Percentiles rank a stretch among this genome's conserved stretches.
Evolutionary conservation across 371 early-diverging fungal genomes (phyloP).

Genomic region (Nematocida major): DNA sequence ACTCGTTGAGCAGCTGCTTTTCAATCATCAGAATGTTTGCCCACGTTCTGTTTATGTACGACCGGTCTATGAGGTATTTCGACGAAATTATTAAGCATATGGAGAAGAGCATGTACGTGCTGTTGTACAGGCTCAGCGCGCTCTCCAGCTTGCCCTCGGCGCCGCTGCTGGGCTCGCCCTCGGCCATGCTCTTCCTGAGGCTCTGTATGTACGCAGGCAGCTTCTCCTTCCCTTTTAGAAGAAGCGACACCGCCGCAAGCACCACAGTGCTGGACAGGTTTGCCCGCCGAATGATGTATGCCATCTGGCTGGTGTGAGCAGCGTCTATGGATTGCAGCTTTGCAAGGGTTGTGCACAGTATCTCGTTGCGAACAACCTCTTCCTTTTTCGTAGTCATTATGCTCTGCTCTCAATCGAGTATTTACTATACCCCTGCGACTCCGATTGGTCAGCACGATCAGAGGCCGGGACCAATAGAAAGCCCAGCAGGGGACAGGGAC

Average conservation of each 20-base stretch:
- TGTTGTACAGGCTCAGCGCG: slow-evolving; percentile 13
- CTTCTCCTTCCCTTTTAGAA: slow-evolving; percentile 25
- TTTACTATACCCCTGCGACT: neutral
- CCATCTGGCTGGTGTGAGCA: slow-evolving; percentile 4
- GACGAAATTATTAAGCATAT: slow-evolving; percentile 41
- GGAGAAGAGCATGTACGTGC: slow-evolving; percentile 23
- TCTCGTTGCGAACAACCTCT: slow-evolving; percentile 14
- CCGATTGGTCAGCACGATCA: slow-evolving; percentile 5
- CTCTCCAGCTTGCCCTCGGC: slow-evolving; percentile 3
- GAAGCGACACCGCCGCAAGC: slow-evolving; percentile 33
- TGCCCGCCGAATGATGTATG: slow-evolving; percentile 22
- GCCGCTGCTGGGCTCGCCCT: neutral
- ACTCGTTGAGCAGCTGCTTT: neutral
- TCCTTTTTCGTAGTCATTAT: slow-evolving; percentile 25
- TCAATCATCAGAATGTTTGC: slow-evolving; percentile 47
- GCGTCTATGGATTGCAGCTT: slow-evolving; percentile 26
- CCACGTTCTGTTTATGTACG: slow-evolving; percentile 47
- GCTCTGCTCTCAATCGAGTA: neutral
- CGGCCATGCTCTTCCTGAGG: neutral
- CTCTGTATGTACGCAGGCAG: slow-evolving; percentile 1
- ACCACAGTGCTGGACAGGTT: slow-evolving; percentile 47
- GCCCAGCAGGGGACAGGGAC: neutral
- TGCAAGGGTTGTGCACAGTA: slow-evolving; percentile 21
- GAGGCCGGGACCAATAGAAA: neutral
- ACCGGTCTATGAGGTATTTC: slow-evolving; percentile 42